Base-by-base conservation (phyloP, 176 grass and related monocot genomes). In the Paspalum notatum region DNA sequence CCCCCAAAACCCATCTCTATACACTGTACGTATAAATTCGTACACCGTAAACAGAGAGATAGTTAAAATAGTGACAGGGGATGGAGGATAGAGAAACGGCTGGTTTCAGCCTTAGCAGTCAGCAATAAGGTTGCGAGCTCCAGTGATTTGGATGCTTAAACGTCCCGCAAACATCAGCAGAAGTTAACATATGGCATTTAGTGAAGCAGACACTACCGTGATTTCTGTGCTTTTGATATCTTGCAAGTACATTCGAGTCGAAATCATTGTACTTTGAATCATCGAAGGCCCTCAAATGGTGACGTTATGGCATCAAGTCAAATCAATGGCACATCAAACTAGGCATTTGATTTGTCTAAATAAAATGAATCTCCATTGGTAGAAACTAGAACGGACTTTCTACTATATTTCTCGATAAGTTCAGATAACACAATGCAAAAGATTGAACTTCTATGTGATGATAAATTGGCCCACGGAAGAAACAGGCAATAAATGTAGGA, bases 191-290 rank as follows among this genome's bases (percentile, higher is more conserved):
- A 63, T 38, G 13, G 75, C 58, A 16, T 77, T 48, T 77, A 37
- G 42, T 12, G 40, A 26, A 62, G 42, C 54, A 59, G 39, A 59
- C n/a, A 18, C 38, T 75, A 27, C 1, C 14, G 9, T 4, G 52
- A 6, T 47, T 49, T 49, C 67, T 39, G 26, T 37, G 13, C 24
- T 49, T 77, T 50, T 6, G 60, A 52, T 78, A 64, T 10, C 24
- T 66, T 66, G 25, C 44, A 38, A 49, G 25, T 78, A 78, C 76
- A 21, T 39, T 52, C 26, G 46, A 78, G 45, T 52, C 51, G 56
- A 62, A 71, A 63, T 24, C 48, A 32, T 15, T 72, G 26, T 62
- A 72, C 80, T 63, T 73, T 24, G 43, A 82, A 47, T 18, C 46
- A 6, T 40, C 18, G 25, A 42, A 54, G 67, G 37, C 12, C 32